These are phyloP conservation scores for Linderniella brevidens DNA, from an alignment of 257 asterid genomes.

Conservation along the genomic window DNA sequence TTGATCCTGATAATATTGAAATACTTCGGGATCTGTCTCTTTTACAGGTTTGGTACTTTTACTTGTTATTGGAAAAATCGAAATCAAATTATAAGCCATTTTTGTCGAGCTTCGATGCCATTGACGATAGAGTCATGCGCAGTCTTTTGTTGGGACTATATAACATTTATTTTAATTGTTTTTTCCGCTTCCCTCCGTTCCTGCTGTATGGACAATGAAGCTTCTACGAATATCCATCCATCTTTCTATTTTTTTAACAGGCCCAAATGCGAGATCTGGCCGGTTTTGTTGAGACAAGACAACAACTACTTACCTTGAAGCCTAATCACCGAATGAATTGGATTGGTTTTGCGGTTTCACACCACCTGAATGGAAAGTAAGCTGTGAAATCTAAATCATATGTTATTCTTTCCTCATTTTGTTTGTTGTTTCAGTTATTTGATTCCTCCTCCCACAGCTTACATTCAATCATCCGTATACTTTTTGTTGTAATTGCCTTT, in stretches of 20 bases:
- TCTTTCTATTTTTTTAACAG: slow-evolving; percentile 18
- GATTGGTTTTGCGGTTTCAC: slow-evolving; percentile 98
- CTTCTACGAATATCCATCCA: too few species aligned
- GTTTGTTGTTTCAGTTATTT: not conserved
- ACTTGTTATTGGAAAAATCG: not conserved
- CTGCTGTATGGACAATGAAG: too few species aligned
- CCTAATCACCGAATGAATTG: slow-evolving; percentile 99
- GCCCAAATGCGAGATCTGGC: slow-evolving; percentile 99
- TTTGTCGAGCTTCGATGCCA: too few species aligned
- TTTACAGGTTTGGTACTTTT: slow-evolving; percentile 45
- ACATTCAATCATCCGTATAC: too few species aligned
- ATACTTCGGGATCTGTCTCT: slow-evolving; percentile 94
- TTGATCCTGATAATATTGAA: slow-evolving; percentile 97
- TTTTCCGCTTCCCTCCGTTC: too few species aligned
- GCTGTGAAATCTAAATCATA: not conserved
- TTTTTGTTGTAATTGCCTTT: not conserved
- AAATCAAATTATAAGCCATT: too few species aligned
- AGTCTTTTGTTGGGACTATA: too few species aligned
- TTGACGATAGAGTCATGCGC: too few species aligned
- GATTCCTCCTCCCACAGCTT: not conserved
- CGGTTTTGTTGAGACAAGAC: slow-evolving; percentile 97
- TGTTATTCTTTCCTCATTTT: not conserved
- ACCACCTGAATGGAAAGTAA: slow-evolving; percentile 82
- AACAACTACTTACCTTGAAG: slow-evolving; percentile 78
- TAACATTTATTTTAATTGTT: too few species aligned